A percentile compares a stretch with the other conserved stretches of the same genome.
Conservation (phyloP, 768 basidiomycete species). For the Kondoa malvinella region DNA sequence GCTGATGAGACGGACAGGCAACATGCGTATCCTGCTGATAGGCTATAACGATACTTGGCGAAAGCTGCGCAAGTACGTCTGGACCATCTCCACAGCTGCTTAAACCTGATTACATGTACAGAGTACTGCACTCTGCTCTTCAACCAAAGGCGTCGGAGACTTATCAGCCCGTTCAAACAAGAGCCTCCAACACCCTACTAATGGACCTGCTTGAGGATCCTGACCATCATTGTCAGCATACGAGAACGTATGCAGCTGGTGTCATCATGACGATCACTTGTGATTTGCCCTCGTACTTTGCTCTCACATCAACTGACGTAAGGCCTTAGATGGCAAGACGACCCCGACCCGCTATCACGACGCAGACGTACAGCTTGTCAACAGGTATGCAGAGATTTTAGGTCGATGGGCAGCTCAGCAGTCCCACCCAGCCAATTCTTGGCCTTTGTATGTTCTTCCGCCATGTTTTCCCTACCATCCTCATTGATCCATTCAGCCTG, state of each 20-base stretch:
- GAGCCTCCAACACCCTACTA: constrained; percentile 9
- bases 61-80: not conserved
- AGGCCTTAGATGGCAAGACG: not conserved
- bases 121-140: constrained; percentile 11
- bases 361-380: not conserved
- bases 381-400: not conserved
- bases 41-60: constrained; percentile 16
- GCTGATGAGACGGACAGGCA: too few relatives aligned
- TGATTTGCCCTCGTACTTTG: not conserved
- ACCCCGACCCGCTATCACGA: not conserved
- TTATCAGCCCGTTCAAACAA: constrained; percentile 12
- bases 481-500: too few relatives aligned
- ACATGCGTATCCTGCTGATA: constrained; percentile 15
- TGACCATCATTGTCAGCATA: constrained; percentile 4
- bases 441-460: too few relatives aligned
- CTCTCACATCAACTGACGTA: not conserved
- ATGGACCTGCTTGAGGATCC: constrained; percentile 12
- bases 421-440: not conserved
- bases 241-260: constrained; percentile 4
- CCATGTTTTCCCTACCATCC: too few relatives aligned
- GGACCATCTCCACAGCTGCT: not conserved
- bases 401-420: not conserved
- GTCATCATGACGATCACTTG: not conserved
- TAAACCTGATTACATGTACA: constrained; percentile 1
- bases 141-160: constrained; percentile 11